A percentile compares a stretch with the other conserved stretches of the same genome.
These are phyloP conservation scores for Tetraselmis chui DNA, from an alignment of 139 green algal genomes.

Conservation along the genomic window DNA sequence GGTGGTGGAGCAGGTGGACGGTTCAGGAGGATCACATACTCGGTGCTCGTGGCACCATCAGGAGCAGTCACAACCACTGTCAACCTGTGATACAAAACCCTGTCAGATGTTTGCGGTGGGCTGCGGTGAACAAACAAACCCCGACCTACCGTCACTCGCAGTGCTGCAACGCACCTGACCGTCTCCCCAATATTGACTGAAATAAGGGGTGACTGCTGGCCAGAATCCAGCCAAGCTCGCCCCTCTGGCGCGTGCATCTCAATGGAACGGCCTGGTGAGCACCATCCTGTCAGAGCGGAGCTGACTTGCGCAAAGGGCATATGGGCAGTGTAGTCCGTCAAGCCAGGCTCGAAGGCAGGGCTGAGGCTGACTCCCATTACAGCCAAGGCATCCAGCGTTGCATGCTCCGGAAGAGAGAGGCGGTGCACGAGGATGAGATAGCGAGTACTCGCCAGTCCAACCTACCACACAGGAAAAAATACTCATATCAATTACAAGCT, in stretches of 20 bases:
- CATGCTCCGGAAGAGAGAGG: not conserved
- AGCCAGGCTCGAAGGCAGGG: not conserved
- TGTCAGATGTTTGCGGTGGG: no score
- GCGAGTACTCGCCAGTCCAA: no score
- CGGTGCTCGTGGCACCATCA: not conserved
- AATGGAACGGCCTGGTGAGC: not conserved
- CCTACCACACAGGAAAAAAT: not conserved
- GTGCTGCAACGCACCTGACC: no score
- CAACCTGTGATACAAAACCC: no score
- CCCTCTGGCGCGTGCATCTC: not conserved
- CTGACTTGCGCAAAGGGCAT: not conserved
- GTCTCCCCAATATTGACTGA: not conserved
- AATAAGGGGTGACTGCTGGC: not conserved
- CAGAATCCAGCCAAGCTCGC: not conserved
- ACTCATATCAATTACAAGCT: no score
- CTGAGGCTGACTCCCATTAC: not conserved
- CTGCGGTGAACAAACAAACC: no score
- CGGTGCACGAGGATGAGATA: not conserved
- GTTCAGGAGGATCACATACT: not conserved
- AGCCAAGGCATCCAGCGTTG: not conserved
- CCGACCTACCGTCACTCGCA: no score
- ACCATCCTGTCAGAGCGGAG: not conserved
- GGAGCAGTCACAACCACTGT: not conserved
- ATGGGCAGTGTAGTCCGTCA: not conserved
- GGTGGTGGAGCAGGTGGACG: no score